Conservation (phyloP, 2,329 filamentous ascomycete genomes). For the Aspergillus terreus region DNA sequence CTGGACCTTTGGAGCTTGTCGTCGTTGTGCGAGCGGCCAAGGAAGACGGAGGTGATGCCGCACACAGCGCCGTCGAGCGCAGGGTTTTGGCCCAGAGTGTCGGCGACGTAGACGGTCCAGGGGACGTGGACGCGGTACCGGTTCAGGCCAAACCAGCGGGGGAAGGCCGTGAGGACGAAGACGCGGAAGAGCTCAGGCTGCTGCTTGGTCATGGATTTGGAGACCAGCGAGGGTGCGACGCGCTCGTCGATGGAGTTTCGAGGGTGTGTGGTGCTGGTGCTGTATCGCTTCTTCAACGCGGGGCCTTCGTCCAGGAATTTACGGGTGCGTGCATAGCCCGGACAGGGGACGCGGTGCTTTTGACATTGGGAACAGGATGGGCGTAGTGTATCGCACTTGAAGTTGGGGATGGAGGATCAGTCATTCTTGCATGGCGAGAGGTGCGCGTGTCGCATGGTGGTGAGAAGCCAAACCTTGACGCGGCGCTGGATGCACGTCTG, state of each 20-base stretch:
- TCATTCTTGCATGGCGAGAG: neutral
- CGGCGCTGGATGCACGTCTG: constrained; percentile 31
- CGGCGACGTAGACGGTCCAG: constrained; percentile 19
- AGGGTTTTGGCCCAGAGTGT: constrained; percentile 17
- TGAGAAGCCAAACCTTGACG: constrained; percentile 20
- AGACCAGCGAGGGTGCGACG: constrained; percentile 20
- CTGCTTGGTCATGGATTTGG: constrained; percentile 18
- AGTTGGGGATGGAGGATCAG: neutral
- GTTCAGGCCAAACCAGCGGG: constrained; percentile 22
- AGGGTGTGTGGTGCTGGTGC: neutral
- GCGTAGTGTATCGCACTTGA: constrained; percentile 23
- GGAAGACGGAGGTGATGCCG: constrained; percentile 27
- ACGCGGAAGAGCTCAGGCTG: constrained; percentile 22
- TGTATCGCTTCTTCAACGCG: constrained; percentile 24
- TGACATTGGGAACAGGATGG: constrained; percentile 29
- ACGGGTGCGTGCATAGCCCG: constrained; percentile 23
- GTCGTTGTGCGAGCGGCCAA: constrained; percentile 23
- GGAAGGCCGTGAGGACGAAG: constrained; percentile 22
- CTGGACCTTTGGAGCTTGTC: constrained; percentile 23
- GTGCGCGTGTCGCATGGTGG: neutral
- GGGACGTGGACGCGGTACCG: constrained; percentile 20
- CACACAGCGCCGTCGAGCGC: constrained; percentile 24
- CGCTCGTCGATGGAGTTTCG: constrained; percentile 21
- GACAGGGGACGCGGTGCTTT: constrained; percentile 30
- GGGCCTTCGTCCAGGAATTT: constrained; percentile 34